Evolutionary conservation across 139 green algal genomes (phyloP), one percentile per base, ranked within the genome.

Genomic region (Picochlorum sp.): DNA sequence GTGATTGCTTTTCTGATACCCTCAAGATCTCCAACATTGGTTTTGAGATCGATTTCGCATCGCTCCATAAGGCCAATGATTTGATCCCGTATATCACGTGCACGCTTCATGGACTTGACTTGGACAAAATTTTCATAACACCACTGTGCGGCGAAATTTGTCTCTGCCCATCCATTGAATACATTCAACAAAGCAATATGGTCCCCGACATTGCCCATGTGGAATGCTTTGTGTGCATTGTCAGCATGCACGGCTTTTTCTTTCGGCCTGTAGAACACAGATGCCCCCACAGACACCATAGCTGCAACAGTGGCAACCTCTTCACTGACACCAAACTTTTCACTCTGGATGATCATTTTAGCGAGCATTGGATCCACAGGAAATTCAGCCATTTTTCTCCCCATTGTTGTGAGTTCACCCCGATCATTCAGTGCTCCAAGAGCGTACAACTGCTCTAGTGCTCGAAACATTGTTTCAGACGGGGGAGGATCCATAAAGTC

Each of bases 401-500:
- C 88, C 62, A 95, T 70, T 68, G 90, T 95, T 20, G 89, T 96
- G 49, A 96, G 74, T 79, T 95, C 88, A 0, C 89, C 89, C 28
- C 71, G 72, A 79, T 97, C 89, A 66, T 97, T 97, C 6, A 99
- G 83, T 11, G 94, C 89, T 1, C 92, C 94, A 28, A 99, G 81
- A 44, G 94, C 92, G 61, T 98, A 99, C 57, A 98, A 79, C 79
- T 82, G 70, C 83, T 99, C 94, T 57, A 99, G 73, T 20, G 94
- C 90, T 0, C 87, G 64, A 60, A 98, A 80, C 67, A 98, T 83
- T 2, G 91, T 95, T 73, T 97, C 86, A 2, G 82, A 81, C 26
- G 90, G 89, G 2, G 90, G 90, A 2, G 93, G 90, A 78, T 98
- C 93, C 93, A 98, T 98, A 84, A 98, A 98, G 80, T 98, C 93